Conservation (phyloP, 1,284 basidiomycete genomes). For the Apiotrichum sp. region DNA sequence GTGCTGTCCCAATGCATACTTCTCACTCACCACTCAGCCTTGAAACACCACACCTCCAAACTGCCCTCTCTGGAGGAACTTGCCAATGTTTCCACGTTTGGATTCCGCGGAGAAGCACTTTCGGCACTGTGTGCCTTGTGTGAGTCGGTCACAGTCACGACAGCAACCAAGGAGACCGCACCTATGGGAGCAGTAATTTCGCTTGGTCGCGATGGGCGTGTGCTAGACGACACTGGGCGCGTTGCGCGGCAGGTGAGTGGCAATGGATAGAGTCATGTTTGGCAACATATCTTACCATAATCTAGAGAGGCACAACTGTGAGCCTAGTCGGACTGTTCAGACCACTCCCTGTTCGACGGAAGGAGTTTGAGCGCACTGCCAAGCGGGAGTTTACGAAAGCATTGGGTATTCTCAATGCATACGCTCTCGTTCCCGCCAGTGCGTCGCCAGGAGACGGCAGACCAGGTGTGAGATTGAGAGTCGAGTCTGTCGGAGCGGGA, state of each 20-base stretch:
- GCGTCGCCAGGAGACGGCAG: conserved; percentile 43
- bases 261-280: conserved; percentile 36
- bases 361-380: conserved; percentile 81
- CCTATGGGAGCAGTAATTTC: conserved; percentile 74
- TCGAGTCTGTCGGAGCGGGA: conserved; percentile 52
- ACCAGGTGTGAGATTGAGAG: conserved; percentile 63
- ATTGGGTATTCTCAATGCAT: conserved; percentile 72
- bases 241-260: conserved; percentile 65
- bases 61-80: conserved; percentile 72
- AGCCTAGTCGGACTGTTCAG: conserved; percentile 68
- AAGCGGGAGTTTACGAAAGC: conserved; percentile 90
- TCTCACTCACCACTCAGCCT: too few relatives aligned
- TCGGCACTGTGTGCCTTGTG: conserved; percentile 85
- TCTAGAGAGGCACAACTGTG: conserved; percentile 80
- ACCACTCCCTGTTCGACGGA: conserved; percentile 80
- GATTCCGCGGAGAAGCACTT: conserved; percentile 93
- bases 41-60: conserved; percentile 95
- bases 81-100: conserved; percentile 72
- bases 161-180: conserved; percentile 62
- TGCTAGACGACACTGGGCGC: conserved; percentile 53
- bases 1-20: too few relatives aligned
- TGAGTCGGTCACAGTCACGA: conserved; percentile 63
- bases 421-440: conserved; percentile 70
- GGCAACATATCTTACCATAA: background rate
- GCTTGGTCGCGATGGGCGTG: conserved; percentile 60